Evolutionary conservation across 495 filamentous ascomycete genomes (phyloP).

Genomic region (Tuber umbilicatum): DNA sequence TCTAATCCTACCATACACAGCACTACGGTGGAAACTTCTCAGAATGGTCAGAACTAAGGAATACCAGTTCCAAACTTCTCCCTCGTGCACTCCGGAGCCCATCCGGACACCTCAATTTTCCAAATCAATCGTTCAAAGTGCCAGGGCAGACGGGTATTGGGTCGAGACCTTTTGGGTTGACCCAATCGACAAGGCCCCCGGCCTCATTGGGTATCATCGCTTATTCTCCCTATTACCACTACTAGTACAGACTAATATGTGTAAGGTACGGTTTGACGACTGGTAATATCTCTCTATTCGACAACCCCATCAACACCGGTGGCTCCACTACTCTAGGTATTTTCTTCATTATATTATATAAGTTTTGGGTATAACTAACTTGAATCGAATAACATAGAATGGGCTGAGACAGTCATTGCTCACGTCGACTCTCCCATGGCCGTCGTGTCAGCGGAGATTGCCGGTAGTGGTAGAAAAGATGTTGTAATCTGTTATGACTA

Average conservation of each 20-base stretch:
- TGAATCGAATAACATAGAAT: conserved; percentile 9
- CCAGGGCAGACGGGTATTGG: conserved; percentile 35
- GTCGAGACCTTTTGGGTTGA: conserved; percentile 34
- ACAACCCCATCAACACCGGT: conserved; percentile 23
- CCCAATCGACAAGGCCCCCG: conserved; percentile 16
- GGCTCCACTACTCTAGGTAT: conserved; percentile 1
- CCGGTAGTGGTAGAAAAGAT: conserved; percentile 27
- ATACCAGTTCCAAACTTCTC: not conserved
- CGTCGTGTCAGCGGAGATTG: conserved; percentile 21
- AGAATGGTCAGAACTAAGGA: not conserved
- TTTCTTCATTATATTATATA: not conserved
- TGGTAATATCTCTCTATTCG: conserved; percentile 21
- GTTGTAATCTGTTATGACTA: conserved; percentile 31
- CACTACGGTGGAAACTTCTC: not conserved
- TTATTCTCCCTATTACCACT: not conserved
- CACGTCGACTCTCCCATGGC: conserved; percentile 22
- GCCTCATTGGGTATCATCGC: conserved; percentile 26
- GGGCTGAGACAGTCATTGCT: conserved; percentile 13
- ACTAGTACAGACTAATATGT: not conserved
- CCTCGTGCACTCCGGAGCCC: not conserved
- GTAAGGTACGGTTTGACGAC: conserved; percentile 19
- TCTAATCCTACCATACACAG: not conserved
- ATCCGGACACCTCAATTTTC: conserved; percentile 12
- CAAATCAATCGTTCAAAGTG: conserved; percentile 16
- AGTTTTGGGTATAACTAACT: not conserved